Base-by-base conservation (phyloP, 2,329 filamentous ascomycete species). In the Botrytis sinoallii region DNA sequence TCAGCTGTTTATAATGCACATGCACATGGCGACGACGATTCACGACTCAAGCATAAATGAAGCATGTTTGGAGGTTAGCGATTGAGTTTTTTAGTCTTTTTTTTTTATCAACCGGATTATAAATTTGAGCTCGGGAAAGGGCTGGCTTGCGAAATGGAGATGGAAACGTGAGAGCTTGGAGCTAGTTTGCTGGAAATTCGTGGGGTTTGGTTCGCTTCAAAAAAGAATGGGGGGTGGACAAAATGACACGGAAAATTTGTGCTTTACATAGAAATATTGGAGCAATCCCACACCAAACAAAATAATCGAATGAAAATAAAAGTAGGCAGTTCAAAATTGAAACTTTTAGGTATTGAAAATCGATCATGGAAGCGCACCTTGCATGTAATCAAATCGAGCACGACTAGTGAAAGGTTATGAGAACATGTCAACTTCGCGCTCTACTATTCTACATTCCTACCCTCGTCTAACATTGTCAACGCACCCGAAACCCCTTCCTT, bases 51-150 rank as follows among this genome's bases (percentile, higher is more conserved):
- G 78, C 76, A 75, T 78, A 78, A 77, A 74, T 55, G 77, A 76
- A 75, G 77, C 77, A 79, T 77, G 42, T 63, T 38, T 59, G 76
- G 77, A 71, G 77, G 77, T 74, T 76, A 78, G 78, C 78, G 77
- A 74, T 77, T 76, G 64, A 55, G 60, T 73, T 77, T 57, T 74
- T 72, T 55, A 74, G 6, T 63, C 29, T 71, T 71, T 73, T 73
- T 74, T 32, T 38, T 71, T n/a, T 29, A 67, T 68, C 48, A 42
- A 25, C n/a, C 25, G 66, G 52, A 42, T 57, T 38, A 57, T 69
- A 69, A 52, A 38, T 57, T 69, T 40, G 38, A 32, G 35, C 35
- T 40, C 48, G 18, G 35, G 16, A 69, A 57, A 32, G n/a, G 48
- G 48, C 38, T 69, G 38, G 48, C 35, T 57, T 57, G 66, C 22